Evolutionary conservation across 495 filamentous ascomycete genomes (phyloP), one percentile per base, ranked within the genome.

Genomic region (Articulospora tetracladia): DNA sequence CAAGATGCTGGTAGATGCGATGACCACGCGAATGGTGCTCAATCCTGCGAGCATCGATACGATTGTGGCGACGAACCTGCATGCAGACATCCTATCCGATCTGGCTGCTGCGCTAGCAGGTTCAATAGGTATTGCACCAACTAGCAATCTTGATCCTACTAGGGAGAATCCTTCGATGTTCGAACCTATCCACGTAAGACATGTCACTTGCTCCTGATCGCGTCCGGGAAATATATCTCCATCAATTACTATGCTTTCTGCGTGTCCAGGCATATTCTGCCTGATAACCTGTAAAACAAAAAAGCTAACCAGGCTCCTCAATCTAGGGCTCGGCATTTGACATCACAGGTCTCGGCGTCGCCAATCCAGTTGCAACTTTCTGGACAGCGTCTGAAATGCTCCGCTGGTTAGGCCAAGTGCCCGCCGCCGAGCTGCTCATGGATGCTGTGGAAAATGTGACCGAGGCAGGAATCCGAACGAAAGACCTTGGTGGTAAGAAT

Each of bases 61-160:
- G 0, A 79, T 82, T 58, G 79, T 83, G 44, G 79, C 77, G 1
- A 80, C 75, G 7, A 83, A 83, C 63, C 59, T 83, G 64, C 80
- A 83, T 61, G 77, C 75, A 13, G 80, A 83, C 60, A 82, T 81
- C 34, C 71, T 83, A 22, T 81, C 78, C 23, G 80, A 83, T 65
- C 64, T 93, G 73, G 91, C 90, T 13, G 89, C 86, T 63, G 90
- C 93, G 28, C 92, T 93, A 57, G 89, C 90, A 3, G 91, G 90
- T 10, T 89, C 84, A 17, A 76, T 95, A 66, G 91, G 91, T 22
- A 74, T 95, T 60, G 74, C 93, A 55, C 90, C 91, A 66, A 87
- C 82, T 22, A 87, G 82, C 30, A 83, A 90, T 47, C 89, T 91
- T 13, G 91, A 93, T 75, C 72, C 73, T 10, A 67, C 76, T 10